Evolutionary conservation across 208 protist genomes (phyloP).

Genomic region (Sergeia podlipaevii): DNA sequence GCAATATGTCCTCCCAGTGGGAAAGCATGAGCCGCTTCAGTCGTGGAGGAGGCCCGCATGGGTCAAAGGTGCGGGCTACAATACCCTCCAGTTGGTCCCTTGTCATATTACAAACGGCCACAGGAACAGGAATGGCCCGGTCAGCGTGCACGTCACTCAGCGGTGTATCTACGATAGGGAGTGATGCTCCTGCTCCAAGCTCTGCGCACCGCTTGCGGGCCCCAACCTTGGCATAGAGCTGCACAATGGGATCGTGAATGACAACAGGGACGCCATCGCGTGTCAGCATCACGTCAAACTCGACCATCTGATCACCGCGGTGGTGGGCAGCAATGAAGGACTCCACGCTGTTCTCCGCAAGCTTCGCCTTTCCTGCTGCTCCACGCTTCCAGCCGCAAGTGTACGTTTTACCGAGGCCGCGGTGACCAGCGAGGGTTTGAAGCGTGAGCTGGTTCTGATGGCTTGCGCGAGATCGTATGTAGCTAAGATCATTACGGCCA

Average conservation of each 20-base stretch:
- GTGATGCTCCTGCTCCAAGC: constrained; percentile 13
- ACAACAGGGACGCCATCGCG: constrained; percentile 66
- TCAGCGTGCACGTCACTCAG: too few species aligned
- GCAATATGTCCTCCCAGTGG: not conserved
- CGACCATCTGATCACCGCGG: constrained; percentile 69
- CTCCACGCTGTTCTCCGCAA: constrained; percentile 75
- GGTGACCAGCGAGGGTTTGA: constrained; percentile 69
- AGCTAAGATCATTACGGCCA: constrained; percentile 32
- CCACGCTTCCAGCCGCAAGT: constrained; percentile 22
- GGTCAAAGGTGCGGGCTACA: too few species aligned
- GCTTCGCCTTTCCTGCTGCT: constrained; percentile 32
- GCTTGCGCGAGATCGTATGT: constrained; percentile 59
- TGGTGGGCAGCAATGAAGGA: constrained; percentile 67
- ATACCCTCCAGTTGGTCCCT: too few species aligned
- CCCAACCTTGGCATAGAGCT: constrained; percentile 62
- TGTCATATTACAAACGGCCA: too few species aligned
- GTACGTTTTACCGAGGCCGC: constrained; percentile 78
- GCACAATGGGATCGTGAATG: constrained; percentile 76
- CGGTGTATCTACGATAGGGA: too few species aligned
- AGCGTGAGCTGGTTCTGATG: constrained; percentile 41
- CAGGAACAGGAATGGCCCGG: too few species aligned
- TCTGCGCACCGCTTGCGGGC: too few species aligned
- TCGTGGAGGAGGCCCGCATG: too few species aligned
- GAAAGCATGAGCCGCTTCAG: too few species aligned
- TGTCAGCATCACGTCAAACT: constrained; percentile 87